Conservation (phyloP, 192 early-diverging fungal species). For the Dimargaris xerosporica region DNA sequence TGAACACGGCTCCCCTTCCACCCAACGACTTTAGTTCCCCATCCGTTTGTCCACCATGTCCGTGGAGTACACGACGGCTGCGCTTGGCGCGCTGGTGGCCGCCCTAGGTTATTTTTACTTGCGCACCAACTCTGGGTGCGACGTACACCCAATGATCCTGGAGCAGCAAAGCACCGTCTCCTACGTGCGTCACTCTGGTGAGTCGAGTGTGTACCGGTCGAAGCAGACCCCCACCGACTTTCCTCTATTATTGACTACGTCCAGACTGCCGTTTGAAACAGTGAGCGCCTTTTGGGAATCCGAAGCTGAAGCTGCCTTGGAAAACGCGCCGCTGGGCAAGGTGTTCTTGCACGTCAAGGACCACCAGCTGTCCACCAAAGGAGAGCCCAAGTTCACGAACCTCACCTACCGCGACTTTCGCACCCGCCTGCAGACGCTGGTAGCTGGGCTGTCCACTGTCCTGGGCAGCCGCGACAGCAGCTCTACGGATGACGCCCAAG, state of each 20-base stretch:
- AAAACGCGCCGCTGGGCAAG: conserved; percentile 3
- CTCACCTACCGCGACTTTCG: background rate
- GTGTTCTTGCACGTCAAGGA: background rate
- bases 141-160: conserved; percentile 42
- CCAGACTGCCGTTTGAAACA: background rate
- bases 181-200: conserved; percentile 28
- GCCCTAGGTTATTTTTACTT: conserved; percentile 7
- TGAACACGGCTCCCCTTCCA: background rate
- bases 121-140: conserved; percentile 20
- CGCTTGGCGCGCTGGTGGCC: background rate
- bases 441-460: background rate
- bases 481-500: too few species aligned
- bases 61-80: background rate
- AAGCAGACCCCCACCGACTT: conserved; percentile 23
- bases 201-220: conserved; percentile 35
- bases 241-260: background rate
- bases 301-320: too few species aligned
- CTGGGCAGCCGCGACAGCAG: background rate
- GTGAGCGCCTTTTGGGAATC: background rate
- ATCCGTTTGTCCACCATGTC: background rate
- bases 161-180: conserved; percentile 33
- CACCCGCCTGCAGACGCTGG: background rate
- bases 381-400: background rate
- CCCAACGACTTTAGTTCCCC: background rate
- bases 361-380: background rate